Percentiles rank a stretch among this genome's conserved stretches.
Evolutionary conservation across 139 green algal species (phyloP).

Genomic region (Micractinium conductrix): DNA sequence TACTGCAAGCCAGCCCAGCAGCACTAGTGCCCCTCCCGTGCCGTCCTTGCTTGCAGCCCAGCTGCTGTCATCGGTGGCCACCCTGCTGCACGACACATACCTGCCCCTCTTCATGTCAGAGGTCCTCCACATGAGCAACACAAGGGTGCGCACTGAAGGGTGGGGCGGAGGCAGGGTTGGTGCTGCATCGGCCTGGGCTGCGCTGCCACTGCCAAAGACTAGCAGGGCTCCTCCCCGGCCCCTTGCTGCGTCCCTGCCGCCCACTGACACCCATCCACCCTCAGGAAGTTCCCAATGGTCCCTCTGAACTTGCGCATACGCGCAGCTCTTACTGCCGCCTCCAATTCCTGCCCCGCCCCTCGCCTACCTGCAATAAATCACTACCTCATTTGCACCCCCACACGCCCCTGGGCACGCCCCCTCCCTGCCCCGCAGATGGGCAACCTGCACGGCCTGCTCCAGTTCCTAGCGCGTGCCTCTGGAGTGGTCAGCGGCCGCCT

Average conservation of each 20-base stretch:
- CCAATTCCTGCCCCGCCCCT: too few species aligned
- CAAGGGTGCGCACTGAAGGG: slow-evolving; percentile 11
- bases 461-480: slow-evolving; percentile 80
- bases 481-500: slow-evolving; percentile 75
- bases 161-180: neutral
- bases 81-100: slow-evolving; percentile 90
- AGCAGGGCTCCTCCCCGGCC: too few species aligned
- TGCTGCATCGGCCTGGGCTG: neutral
- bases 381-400: too few species aligned
- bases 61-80: slow-evolving; percentile 84
- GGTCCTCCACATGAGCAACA: slow-evolving; percentile 78
- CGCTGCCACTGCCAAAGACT: too few species aligned
- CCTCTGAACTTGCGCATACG: too few species aligned
- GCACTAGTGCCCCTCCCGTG: too few species aligned
- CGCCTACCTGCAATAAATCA: too few species aligned
- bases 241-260: too few species aligned
- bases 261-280: too few species aligned
- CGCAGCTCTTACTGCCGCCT: too few species aligned
- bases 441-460: slow-evolving; percentile 79
- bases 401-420: neutral
- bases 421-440: slow-evolving; percentile 68
- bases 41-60: slow-evolving; percentile 48
- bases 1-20: too few species aligned
- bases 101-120: slow-evolving; percentile 87
- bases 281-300: too few species aligned